Conservation (phyloP, 176 grass and related monocot species). For the Phoenix dactylifera region DNA sequence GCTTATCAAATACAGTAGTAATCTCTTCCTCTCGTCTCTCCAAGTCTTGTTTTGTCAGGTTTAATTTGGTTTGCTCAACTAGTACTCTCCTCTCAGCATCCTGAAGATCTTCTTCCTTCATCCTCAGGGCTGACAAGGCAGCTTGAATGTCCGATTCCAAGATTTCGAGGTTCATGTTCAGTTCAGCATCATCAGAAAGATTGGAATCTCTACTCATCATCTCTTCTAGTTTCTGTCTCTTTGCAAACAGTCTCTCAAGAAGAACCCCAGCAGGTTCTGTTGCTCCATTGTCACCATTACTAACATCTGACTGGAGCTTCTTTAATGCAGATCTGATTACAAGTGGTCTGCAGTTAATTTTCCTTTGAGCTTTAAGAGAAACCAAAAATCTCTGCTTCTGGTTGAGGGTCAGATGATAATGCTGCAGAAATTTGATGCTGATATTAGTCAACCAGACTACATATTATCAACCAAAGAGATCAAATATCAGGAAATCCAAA, state of each 20-base stretch:
- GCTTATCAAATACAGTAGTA: slow-evolving; percentile 41
- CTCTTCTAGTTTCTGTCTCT: slow-evolving; percentile 36
- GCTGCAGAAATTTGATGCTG: slow-evolving; percentile 12
- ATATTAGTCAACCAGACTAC: no score
- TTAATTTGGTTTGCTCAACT: slow-evolving; percentile 45
- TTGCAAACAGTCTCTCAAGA: slow-evolving; percentile 51
- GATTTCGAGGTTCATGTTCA: slow-evolving; percentile 45
- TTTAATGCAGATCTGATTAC: slow-evolving; percentile 39
- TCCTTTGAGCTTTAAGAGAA: slow-evolving; percentile 32
- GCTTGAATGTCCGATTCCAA: slow-evolving; percentile 62
- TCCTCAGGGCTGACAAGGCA: slow-evolving; percentile 44
- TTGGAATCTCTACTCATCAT: slow-evolving; percentile 14
- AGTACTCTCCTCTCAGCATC: slow-evolving; percentile 45
- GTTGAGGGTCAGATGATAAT: slow-evolving; percentile 28
- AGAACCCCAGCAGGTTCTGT: slow-evolving; percentile 53
- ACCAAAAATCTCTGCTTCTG: slow-evolving; percentile 33
- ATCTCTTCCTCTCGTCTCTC: slow-evolving; percentile 53
- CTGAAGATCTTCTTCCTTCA: slow-evolving; percentile 52
- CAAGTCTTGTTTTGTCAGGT: slow-evolving; percentile 53
- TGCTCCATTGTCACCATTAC: slow-evolving; percentile 38
- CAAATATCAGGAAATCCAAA: no score
- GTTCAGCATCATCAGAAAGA: slow-evolving; percentile 30
- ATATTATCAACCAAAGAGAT: no score
- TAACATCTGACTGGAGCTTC: slow-evolving; percentile 25
- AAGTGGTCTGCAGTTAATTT: slow-evolving; percentile 25